Percentiles rank a stretch among this genome's conserved stretches.
These are phyloP conservation scores for Hericium coralloides DNA, from an alignment of 768 basidiomycete genomes.

Conservation along the genomic window DNA sequence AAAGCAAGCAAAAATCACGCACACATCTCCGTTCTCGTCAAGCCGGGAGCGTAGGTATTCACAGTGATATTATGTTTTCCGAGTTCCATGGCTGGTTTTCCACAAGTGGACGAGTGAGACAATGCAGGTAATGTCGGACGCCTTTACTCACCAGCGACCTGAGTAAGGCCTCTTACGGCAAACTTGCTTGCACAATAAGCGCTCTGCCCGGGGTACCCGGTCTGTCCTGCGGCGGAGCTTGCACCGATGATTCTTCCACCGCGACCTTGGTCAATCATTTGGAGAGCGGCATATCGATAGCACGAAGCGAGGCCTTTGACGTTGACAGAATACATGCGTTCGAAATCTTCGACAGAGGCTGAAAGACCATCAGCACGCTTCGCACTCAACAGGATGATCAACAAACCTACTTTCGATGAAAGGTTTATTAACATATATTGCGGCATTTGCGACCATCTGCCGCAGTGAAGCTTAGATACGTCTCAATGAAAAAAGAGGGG, in stretches of 20 bases:
- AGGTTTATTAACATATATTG: neutral
- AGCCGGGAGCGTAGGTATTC: slow-evolving; percentile 16
- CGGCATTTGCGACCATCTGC: neutral
- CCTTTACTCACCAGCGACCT: slow-evolving; percentile 11
- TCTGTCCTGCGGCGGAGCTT: neutral
- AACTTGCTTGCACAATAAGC: slow-evolving; percentile 25
- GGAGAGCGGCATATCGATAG: slow-evolving; percentile 16
- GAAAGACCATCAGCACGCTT: neutral
- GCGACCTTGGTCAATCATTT: slow-evolving; percentile 19
- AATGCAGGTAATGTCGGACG: neutral
- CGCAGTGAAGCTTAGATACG: neutral
- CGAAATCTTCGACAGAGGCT: slow-evolving; percentile 17
- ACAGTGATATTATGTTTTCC: slow-evolving; percentile 15
- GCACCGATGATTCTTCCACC: slow-evolving; percentile 18
- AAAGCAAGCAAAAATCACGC: neutral
- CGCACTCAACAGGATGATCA: neutral
- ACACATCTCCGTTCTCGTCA: slow-evolving; percentile 14
- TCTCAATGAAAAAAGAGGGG: neutral
- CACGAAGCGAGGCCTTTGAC: slow-evolving; percentile 13
- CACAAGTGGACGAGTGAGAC: neutral
- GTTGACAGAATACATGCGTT: slow-evolving; percentile 13
- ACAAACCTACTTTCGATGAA: neutral
- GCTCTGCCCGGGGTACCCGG: slow-evolving; percentile 4
- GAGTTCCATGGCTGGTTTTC: slow-evolving; percentile 13
- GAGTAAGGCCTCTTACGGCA: slow-evolving; percentile 22